phyloP scores from a whole-genome alignment of 345 rosid species.

The Hypericum perforatum region DNA sequence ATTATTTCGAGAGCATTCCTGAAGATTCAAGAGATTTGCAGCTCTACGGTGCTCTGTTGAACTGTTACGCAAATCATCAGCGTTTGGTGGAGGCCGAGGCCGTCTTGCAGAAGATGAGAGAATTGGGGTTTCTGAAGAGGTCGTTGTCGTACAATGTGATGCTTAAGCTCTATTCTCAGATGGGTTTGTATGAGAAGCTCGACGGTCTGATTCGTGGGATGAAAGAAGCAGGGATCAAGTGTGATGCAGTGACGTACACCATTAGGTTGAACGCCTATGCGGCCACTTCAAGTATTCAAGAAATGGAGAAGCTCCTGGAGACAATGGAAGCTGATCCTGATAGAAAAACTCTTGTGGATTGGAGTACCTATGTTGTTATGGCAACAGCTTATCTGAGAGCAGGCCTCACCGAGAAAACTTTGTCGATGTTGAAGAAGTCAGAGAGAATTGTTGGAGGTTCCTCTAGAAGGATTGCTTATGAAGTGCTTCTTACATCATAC shows the following conservation, averaged over 20 bases:
- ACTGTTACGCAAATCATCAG: slow-evolving; percentile 33
- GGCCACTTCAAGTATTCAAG: slow-evolving; percentile 30
- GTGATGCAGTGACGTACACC: slow-evolving; percentile 28
- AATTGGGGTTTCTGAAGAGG: slow-evolving; percentile 17
- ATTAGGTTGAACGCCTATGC: slow-evolving; percentile 46
- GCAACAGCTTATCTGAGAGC: slow-evolving; percentile 44
- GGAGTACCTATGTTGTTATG: slow-evolving; percentile 31
- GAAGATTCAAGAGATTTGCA: slow-evolving; percentile 14
- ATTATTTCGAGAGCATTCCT: slow-evolving; percentile 28
- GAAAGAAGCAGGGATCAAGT: slow-evolving; percentile 31
- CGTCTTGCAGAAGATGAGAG: slow-evolving; percentile 26
- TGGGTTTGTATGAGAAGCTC: slow-evolving; percentile 26
- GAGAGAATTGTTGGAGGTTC: slow-evolving; percentile 22
- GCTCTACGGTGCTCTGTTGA: slow-evolving; percentile 43
- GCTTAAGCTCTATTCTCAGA: slow-evolving; percentile 39
- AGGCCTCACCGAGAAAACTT: slow-evolving; percentile 34
- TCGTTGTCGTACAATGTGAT: slow-evolving; percentile 41
- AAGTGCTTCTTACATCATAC: slow-evolving; percentile 36
- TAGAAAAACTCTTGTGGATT: slow-evolving; percentile 20
- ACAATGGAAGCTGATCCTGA: slow-evolving; percentile 35
- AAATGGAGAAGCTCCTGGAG: slow-evolving; percentile 42
- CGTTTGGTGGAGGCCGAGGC: slow-evolving; percentile 38
- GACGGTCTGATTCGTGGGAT: slow-evolving; percentile 44
- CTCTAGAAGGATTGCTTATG: slow-evolving; percentile 22
- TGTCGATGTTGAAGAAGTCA: slow-evolving; percentile 32